Conservation (phyloP, 495 filamentous ascomycete species). For the Venustampulla echinocandica region DNA sequence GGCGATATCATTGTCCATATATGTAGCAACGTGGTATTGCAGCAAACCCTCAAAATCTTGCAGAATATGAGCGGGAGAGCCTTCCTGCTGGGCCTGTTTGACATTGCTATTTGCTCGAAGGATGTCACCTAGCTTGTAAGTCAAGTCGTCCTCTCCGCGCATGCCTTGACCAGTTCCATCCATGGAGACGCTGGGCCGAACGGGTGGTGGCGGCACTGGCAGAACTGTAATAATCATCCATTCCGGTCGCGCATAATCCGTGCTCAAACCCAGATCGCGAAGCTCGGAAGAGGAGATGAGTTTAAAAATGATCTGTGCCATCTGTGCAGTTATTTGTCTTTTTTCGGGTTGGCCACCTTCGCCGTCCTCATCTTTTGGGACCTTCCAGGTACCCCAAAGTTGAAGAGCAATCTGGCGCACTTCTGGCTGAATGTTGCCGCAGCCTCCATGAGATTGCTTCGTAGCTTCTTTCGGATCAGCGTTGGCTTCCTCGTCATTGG, state of each 20-base stretch:
- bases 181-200: slow-evolving; percentile 90
- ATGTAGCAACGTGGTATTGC: slow-evolving; percentile 97
- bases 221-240: slow-evolving; percentile 98
- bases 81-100: slow-evolving; percentile 74
- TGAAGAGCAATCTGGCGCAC: slow-evolving; percentile 79
- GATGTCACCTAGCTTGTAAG: slow-evolving; percentile 96
- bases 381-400: slow-evolving; percentile 74
- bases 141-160: slow-evolving; percentile 95
- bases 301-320: slow-evolving; percentile 76
- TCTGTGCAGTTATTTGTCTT: slow-evolving; percentile 70
- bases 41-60: slow-evolving; percentile 83
- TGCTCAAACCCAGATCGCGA: slow-evolving; percentile 78
- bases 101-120: slow-evolving; percentile 96
- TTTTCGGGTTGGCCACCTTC: slow-evolving; percentile 71
- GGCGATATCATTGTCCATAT: slow-evolving; percentile 99
- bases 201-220: slow-evolving; percentile 89
- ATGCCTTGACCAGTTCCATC: slow-evolving; percentile 79
- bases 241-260: slow-evolving; percentile 87
- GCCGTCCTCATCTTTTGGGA: slow-evolving; percentile 55
- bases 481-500: slow-evolving; percentile 51
- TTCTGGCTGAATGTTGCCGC: slow-evolving; percentile 81
- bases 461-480: slow-evolving; percentile 40
- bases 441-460: slow-evolving; percentile 65
- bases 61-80: slow-evolving; percentile 79
- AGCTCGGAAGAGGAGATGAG: slow-evolving; percentile 74